phyloP scores from a whole-genome alignment of 345 rosid genomes.

The Salix brachista region DNA sequence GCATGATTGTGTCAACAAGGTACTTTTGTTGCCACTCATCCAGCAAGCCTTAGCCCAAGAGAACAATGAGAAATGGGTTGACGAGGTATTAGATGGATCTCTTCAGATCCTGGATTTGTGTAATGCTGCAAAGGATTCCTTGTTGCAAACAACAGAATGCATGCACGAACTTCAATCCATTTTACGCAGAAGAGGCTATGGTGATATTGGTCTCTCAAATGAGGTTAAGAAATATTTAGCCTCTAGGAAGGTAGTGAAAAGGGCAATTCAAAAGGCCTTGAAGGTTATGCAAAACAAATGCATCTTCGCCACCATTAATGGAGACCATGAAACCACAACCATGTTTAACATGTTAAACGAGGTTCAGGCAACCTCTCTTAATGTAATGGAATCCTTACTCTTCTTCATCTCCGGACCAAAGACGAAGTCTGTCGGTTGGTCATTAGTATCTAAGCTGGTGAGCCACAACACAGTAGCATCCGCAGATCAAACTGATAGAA shows the following conservation, averaged over 20 bases:
- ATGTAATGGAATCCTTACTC: slow-evolving; percentile 33
- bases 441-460: neutral
- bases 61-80: neutral
- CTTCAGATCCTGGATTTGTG: no score
- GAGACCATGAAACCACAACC: slow-evolving; percentile 5
- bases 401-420: neutral
- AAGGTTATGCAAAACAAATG: slow-evolving; percentile 22
- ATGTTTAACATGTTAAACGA: slow-evolving; percentile 23
- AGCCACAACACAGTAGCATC: neutral
- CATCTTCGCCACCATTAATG: neutral
- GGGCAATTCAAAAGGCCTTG: slow-evolving; percentile 36
- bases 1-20: neutral
- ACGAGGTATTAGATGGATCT: no score
- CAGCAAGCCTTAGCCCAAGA: neutral
- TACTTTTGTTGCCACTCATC: neutral
- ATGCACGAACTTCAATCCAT: slow-evolving; percentile 27
- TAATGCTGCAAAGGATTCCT: slow-evolving; percentile 19
- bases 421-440: neutral
- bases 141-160: slow-evolving; percentile 19
- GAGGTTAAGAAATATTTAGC: slow-evolving; percentile 39
- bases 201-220: neutral
- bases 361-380: slow-evolving; percentile 26
- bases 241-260: slow-evolving; percentile 41
- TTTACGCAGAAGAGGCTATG: slow-evolving; percentile 10
- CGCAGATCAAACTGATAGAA: neutral